A percentile compares a stretch with the other conserved stretches of the same genome.
Evolutionary conservation across 1,284 basidiomycete species (phyloP).

Genomic region (Irpex rosettiformis): DNA sequence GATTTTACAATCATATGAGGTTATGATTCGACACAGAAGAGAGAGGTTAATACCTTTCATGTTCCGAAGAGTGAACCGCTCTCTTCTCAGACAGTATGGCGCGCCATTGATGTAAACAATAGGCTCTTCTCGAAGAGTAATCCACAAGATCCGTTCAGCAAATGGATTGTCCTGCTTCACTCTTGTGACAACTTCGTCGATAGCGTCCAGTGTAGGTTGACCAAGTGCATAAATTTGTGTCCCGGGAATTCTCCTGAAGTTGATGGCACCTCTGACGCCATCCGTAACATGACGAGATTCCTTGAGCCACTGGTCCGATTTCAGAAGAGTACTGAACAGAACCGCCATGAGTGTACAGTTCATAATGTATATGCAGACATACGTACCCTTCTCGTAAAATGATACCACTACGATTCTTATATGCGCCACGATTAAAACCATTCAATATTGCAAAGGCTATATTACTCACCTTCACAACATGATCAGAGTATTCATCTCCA

Average conservation of each 20-base stretch:
- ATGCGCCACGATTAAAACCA: too few relatives aligned
- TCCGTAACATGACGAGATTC: constrained; percentile 63
- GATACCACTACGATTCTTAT: constrained; percentile 85
- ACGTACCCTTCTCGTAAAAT: constrained; percentile 81
- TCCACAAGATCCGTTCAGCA: constrained; percentile 78
- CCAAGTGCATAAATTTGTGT: constrained; percentile 90
- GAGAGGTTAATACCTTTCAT: constrained; percentile 65
- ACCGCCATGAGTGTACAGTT: neutral
- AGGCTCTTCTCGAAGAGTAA: constrained; percentile 92
- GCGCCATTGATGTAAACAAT: constrained; percentile 92
- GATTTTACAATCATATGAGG: neutral
- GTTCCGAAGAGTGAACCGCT: constrained; percentile 79
- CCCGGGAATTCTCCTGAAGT: constrained; percentile 85
- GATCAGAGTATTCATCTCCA: constrained; percentile 92
- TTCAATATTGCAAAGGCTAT: neutral
- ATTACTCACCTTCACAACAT: constrained; percentile 75
- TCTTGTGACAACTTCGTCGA: constrained; percentile 78
- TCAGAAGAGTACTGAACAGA: constrained; percentile 70
- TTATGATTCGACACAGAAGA: neutral
- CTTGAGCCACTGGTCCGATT: constrained; percentile 88
- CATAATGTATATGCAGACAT: constrained; percentile 5
- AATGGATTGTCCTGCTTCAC: constrained; percentile 62
- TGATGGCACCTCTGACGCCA: constrained; percentile 87
- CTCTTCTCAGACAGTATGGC: constrained; percentile 76
- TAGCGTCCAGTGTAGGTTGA: constrained; percentile 90